phyloP scores from a whole-genome alignment of 306 rosid species.

The Erythrophleum fordii region DNA sequence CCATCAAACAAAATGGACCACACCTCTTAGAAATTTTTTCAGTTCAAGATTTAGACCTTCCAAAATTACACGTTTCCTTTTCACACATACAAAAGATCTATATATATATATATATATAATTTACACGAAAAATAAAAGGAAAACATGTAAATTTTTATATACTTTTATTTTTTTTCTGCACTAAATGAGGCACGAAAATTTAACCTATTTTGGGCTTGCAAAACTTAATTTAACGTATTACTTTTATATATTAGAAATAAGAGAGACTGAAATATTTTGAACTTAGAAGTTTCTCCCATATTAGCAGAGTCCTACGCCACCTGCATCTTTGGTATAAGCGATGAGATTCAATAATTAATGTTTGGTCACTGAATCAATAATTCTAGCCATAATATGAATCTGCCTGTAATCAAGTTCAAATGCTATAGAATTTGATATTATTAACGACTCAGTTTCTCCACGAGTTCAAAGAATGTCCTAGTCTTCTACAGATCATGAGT shows the following conservation, averaged over 20 bases:
- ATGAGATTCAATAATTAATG: not conserved
- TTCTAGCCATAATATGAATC: too few relatives aligned
- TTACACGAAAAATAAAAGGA: too few relatives aligned
- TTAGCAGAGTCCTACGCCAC: not conserved
- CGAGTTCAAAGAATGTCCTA: not conserved
- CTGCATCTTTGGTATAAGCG: not conserved
- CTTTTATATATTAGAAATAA: too few relatives aligned
- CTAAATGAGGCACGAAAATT: not conserved
- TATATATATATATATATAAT: too few relatives aligned
- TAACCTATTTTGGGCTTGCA: not conserved
- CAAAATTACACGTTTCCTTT: not conserved
- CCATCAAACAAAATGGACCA: conserved; percentile 36
- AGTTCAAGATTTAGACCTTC: conserved; percentile 1
- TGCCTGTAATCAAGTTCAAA: not conserved
- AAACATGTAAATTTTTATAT: too few relatives aligned
- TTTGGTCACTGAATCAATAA: too few relatives aligned
- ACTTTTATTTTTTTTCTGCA: too few relatives aligned
- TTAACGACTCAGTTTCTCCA: not conserved
- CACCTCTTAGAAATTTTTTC: not conserved
- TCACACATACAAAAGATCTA: not conserved
- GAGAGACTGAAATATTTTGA: not conserved
- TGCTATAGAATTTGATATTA: not conserved
- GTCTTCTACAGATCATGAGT: not conserved
- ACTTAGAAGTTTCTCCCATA: not conserved
- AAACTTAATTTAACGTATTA: not conserved